These are phyloP conservation scores for Huntiella abstrusa DNA, from an alignment of 2,329 filamentous ascomycete genomes.

Conservation along the genomic window DNA sequence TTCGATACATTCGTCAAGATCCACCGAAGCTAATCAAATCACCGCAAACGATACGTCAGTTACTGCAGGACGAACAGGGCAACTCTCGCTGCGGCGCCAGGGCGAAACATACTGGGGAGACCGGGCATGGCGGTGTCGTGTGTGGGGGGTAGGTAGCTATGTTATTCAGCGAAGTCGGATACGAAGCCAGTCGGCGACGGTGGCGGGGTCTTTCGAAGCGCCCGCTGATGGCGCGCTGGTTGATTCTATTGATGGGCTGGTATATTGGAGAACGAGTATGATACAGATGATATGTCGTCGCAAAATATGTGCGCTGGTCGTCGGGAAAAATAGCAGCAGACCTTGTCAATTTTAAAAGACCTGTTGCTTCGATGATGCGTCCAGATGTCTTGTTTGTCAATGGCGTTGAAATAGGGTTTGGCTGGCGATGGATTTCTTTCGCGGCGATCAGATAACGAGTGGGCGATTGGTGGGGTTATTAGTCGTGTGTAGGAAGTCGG, in stretches of 20 bases:
- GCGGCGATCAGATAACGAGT: neutral
- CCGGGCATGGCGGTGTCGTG: slow-evolving; percentile 6
- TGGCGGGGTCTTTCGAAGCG: neutral
- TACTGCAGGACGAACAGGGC: neutral
- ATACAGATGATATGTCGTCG: neutral
- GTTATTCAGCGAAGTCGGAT: neutral
- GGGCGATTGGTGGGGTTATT: neutral
- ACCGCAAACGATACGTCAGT: neutral
- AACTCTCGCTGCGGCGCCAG: neutral
- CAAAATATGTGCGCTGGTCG: neutral
- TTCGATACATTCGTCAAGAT: slow-evolving; percentile 95
- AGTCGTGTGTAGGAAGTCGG: neutral
- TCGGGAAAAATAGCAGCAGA: no score
- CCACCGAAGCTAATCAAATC: slow-evolving; percentile 56
- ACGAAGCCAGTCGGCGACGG: neutral
- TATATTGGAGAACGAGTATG: neutral
- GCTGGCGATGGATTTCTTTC: no score
- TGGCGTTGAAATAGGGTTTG: no score
- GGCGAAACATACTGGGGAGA: slow-evolving; percentile 8
- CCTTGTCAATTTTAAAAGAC: no score
- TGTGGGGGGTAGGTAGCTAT: neutral
- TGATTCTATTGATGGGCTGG: neutral
- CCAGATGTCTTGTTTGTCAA: no score
- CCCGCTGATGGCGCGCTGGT: neutral
- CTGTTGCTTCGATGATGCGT: no score